phyloP scores from a whole-genome alignment of 805 yeast genomes.

The Clavispora vitiphila region DNA sequence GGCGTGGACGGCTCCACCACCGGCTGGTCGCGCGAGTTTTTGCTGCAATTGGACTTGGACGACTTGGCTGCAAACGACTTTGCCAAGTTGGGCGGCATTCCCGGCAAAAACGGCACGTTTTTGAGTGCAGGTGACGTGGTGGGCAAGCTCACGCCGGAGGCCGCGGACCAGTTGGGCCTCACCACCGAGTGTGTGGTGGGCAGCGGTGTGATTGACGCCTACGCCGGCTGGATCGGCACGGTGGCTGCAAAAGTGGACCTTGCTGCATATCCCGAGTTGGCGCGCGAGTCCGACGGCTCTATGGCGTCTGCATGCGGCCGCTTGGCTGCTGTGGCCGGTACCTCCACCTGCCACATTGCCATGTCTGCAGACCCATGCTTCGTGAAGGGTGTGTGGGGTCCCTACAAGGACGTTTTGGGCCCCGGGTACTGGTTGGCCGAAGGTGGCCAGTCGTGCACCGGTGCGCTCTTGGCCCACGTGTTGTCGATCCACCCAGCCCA shows the following conservation, averaged over 20 bases:
- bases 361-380: constrained; percentile 80
- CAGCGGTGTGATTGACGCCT: constrained; percentile 95
- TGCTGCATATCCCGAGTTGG: constrained; percentile 44
- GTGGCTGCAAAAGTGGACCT: constrained; percentile 85
- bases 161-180: constrained; percentile 83
- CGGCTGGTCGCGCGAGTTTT: constrained; percentile 88
- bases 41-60: constrained; percentile 60
- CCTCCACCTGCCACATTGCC: constrained; percentile 94
- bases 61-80: constrained; percentile 78
- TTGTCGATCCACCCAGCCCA: constrained; percentile 86
- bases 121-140: constrained; percentile 87
- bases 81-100: constrained; percentile 76
- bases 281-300: constrained; percentile 38
- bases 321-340: constrained; percentile 97
- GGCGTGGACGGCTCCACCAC: constrained; percentile 83
- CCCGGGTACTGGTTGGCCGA: constrained; percentile 92
- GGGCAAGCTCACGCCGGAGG: constrained; percentile 58
- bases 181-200: constrained; percentile 80
- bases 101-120: constrained; percentile 66
- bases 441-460: constrained; percentile 99
- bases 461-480: constrained; percentile 87
- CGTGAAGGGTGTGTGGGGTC: constrained; percentile 98
- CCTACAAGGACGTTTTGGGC: constrained; percentile 90
- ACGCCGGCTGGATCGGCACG: constrained; percentile 98
- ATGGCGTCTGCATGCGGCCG: constrained; percentile 71